Base-by-base conservation (phyloP, 768 basidiomycete genomes). In the Hydnomerulius pinastri region DNA sequence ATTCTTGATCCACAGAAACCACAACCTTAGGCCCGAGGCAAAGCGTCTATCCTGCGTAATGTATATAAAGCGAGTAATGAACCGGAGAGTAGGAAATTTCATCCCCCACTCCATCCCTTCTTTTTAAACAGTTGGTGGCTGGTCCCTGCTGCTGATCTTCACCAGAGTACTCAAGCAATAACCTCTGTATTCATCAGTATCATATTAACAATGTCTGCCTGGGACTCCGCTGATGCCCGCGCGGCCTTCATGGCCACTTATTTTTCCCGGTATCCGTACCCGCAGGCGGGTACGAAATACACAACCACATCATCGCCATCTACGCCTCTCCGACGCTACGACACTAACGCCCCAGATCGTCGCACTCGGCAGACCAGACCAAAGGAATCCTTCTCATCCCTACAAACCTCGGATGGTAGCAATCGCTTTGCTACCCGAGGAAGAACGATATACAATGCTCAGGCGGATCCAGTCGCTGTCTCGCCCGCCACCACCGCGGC, bases 191-290 rank as follows among this genome's bases (percentile, higher is more conserved):
- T 45, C 50, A 25, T 40, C n/a, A n/a, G n/a, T n/a, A n/a, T n/a
- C n/a, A n/a, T n/a, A n/a, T 52, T 17, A 32, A 45, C 28, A 9
- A 59, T 62, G 62, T 46, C 55, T 38, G 50, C 50, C 27, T 55
- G 50, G 35, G 58, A 71, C 45, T 59, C 72, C 43, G 64, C 71
- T 28, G 72, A 72, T 51, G 71, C 71, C 15, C 63, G 67, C 29
- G 55, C 62, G 39, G 71, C 72, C 23, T 48, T 72, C 30, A 60
- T 63, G 56, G 56, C 57, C 39, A 54, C 54, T n/a, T 65, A 67
- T 39, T 39, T 63, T 32, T 63, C 65, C 12, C 71, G 56, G 12
- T 46, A 47, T 27, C 43, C 50, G 28, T 54, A 49, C 46, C 50
- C 49, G 56, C 64, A 35, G 60, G 53, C 60, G 54, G 59, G 60